A percentile compares a stretch with the other conserved stretches of the same genome.
phyloP scores from a whole-genome alignment of 2,329 filamentous ascomycete genomes.

The Calonectria montana region DNA sequence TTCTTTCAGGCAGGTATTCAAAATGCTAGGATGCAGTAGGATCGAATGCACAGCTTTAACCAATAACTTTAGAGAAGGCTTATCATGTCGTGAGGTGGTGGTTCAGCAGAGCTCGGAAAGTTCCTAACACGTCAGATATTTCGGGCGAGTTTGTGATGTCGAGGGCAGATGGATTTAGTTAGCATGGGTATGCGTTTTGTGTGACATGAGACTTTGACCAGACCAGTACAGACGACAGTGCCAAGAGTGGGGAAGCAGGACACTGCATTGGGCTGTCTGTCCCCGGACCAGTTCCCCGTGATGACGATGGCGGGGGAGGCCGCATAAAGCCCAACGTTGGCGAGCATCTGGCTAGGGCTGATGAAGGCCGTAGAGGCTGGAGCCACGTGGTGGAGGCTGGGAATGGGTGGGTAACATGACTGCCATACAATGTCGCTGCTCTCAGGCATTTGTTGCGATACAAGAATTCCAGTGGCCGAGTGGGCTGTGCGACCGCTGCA shows the following conservation, averaged over 20 bases:
- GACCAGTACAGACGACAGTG: neutral
- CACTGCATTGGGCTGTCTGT: neutral
- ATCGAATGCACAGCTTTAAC: neutral
- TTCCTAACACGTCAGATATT: neutral
- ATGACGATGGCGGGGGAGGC: slow-evolving; percentile 3
- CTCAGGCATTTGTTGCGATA: neutral
- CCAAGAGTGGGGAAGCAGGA: slow-evolving; percentile 19
- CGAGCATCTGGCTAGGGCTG: neutral
- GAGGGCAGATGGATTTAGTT: neutral
- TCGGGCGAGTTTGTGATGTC: neutral
- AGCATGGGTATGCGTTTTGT: neutral
- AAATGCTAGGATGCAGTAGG: neutral
- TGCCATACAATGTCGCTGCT: neutral
- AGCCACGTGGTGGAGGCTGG: slow-evolving; percentile 22
- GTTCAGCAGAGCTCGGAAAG: neutral
- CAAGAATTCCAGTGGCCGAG: neutral
- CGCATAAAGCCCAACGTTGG: neutral
- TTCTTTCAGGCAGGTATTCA: neutral
- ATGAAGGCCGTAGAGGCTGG: slow-evolving; percentile 7
- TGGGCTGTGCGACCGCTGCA: slow-evolving; percentile 13
- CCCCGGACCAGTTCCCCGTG: neutral
- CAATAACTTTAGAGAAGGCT: neutral
- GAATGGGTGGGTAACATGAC: slow-evolving; percentile 19
- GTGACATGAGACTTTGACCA: slow-evolving; percentile 13
- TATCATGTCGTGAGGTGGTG: neutral